These are phyloP conservation scores for Ophiostoma montium DNA, from an alignment of 2,329 filamentous ascomycete genomes.

Conservation along the genomic window DNA sequence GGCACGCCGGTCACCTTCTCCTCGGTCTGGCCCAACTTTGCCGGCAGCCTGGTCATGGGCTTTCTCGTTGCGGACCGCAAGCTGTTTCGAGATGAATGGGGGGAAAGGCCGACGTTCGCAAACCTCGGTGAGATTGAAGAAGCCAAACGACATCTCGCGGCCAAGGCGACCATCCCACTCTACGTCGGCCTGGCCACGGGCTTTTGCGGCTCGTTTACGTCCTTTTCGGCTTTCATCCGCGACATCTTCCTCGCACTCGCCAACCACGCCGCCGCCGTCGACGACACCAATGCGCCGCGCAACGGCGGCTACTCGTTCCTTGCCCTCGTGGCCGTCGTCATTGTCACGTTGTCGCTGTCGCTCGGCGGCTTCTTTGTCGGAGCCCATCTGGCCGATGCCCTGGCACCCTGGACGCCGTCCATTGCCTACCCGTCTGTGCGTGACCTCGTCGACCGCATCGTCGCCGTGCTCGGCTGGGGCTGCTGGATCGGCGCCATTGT, in stretches of 20 bases:
- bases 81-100: constrained; percentile 38
- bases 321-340: constrained; percentile 61
- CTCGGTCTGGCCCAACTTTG: constrained; percentile 79
- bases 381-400: constrained; percentile 54
- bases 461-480: constrained; percentile 52
- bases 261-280: constrained; percentile 65
- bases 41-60: constrained; percentile 69
- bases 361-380: constrained; percentile 57
- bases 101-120: constrained; percentile 20
- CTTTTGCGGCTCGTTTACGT: constrained; percentile 59
- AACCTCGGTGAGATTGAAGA: constrained; percentile 14
- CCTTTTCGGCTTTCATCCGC: constrained; percentile 54
- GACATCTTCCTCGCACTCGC: constrained; percentile 57
- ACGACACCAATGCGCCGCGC: constrained; percentile 30
- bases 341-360: constrained; percentile 57
- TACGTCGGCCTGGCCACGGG: constrained; percentile 59
- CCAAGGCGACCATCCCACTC: constrained; percentile 73
- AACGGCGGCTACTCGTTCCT: constrained; percentile 71
- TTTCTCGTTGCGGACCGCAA: constrained; percentile 40
- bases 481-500: constrained; percentile 68
- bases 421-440: constrained; percentile 44
- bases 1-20: constrained; percentile 60
- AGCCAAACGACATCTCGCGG: constrained; percentile 42
- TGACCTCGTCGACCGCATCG: constrained; percentile 46
- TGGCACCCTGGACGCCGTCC: constrained; percentile 44